Conservation (phyloP, 2,329 filamentous ascomycete genomes). For the Hypoxylon sp. region DNA sequence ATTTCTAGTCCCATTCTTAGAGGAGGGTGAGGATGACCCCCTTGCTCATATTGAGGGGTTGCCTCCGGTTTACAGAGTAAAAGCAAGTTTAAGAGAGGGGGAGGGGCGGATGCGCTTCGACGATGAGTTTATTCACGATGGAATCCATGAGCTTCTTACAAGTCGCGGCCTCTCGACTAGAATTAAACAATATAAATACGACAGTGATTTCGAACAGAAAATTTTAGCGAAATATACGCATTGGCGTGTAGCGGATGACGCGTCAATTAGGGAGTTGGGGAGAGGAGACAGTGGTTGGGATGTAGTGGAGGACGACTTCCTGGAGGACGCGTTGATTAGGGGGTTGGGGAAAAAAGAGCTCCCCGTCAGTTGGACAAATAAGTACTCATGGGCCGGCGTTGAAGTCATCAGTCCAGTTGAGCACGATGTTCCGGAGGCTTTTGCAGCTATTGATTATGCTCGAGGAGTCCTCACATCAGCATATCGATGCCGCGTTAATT, state of each 20-base stretch:
- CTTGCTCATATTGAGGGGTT: constrained; percentile 9
- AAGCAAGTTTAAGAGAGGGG: background rate
- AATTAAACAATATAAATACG: background rate
- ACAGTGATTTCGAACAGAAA: background rate
- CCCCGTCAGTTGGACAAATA: background rate
- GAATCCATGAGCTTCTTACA: constrained; percentile 7
- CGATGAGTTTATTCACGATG: background rate
- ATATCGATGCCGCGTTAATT: constrained; percentile 33
- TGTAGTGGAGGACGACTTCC: no score
- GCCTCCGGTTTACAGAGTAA: constrained; percentile 21
- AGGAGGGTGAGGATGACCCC: background rate
- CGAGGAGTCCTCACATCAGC: constrained; percentile 21
- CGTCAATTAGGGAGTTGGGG: background rate
- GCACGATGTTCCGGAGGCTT: constrained; percentile 25
- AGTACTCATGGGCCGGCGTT: constrained; percentile 23
- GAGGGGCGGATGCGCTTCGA: background rate
- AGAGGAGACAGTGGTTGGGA: no score
- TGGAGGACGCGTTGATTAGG: no score
- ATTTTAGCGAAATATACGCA: background rate
- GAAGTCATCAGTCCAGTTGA: constrained; percentile 38
- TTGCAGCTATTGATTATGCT: constrained; percentile 32
- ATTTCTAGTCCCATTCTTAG: constrained; percentile 34
- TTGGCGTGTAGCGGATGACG: constrained; percentile 15
- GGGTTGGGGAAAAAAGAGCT: no score
- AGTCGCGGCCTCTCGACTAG: constrained; percentile 1